A percentile compares a stretch with the other conserved stretches of the same genome.
Conservation (phyloP, 1,139 yeast species). For the Entelexis paramagnoliae region DNA sequence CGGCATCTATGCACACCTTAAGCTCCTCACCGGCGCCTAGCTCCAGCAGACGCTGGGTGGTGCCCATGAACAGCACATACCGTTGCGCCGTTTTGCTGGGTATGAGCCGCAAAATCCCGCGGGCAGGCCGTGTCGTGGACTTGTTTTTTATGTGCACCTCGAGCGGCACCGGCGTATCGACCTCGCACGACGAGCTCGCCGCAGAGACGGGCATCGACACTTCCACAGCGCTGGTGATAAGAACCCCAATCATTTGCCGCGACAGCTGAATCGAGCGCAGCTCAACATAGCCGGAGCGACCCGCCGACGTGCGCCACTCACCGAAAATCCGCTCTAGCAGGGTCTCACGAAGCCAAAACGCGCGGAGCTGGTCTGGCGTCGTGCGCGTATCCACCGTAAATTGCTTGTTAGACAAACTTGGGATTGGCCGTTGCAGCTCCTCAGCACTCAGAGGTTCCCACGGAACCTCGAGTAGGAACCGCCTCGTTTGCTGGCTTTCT, state of each 20-base stretch:
- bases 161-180: constrained; percentile 25
- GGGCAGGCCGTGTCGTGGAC: constrained; percentile 28
- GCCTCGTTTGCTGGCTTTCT: constrained; percentile 43
- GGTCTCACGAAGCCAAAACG: constrained; percentile 72
- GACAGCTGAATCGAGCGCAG: constrained; percentile 56
- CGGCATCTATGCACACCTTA: constrained; percentile 43
- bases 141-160: constrained; percentile 25
- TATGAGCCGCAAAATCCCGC: constrained; percentile 57
- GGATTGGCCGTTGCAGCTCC: constrained; percentile 47
- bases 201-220: constrained; percentile 29
- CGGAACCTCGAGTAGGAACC: constrained; percentile 61
- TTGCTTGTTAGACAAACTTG: constrained; percentile 60
- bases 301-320: constrained; percentile 43
- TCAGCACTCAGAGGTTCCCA: constrained; percentile 41
- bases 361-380: constrained; percentile 43
- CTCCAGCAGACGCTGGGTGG: constrained; percentile 45
- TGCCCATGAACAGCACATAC: constrained; percentile 44
- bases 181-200: constrained; percentile 11
- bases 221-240: constrained; percentile 41
- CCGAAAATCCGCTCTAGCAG: constrained; percentile 53
- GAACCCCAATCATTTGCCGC: constrained; percentile 34
- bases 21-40: constrained; percentile 39
- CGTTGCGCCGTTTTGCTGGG: constrained; percentile 36
- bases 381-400: constrained; percentile 54
- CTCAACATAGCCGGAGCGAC: constrained; percentile 49